Base-by-base conservation (phyloP, 495 filamentous ascomycete genomes). In the Aspergillus incahuasiensis region DNA sequence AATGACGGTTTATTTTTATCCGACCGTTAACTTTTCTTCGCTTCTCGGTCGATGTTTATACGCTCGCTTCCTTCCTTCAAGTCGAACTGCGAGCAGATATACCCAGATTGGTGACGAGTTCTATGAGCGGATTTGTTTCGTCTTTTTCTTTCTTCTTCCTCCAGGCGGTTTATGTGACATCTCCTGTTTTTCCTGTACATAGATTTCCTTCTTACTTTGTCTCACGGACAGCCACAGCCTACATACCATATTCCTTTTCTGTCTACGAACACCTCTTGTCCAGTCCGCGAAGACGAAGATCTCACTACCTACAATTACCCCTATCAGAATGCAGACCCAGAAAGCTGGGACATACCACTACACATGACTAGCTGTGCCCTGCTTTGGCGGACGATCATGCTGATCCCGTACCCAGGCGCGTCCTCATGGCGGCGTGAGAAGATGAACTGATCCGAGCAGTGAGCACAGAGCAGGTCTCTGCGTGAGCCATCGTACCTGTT, bases 81-180 rank as follows among this genome's bases (percentile, higher is more conserved):
- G 47, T 38, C 30, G 18, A 49, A 8, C 34, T 40, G 24, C 18
- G 11, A 50, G 48, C 48, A 39, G 21, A 50, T 35, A 50, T 50
- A 50, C 48, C 48, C 48, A 40, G 16, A 13, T 40, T 25, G 34
- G 48, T 34, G 34, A 50, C 34, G 48, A 50, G 30, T 19, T 39
- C 6, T 39, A 50, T 50, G 48, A 50, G 34, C 28, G 15, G 38
- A 40, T 40, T 18, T n/a, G 12, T 40, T 16, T 40, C 38, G 8
- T 16, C 38, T n/a, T 40, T 40, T 40, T 18, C 13, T 12, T 40
- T 40, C 18, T 18, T 18, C 3, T 6, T 18, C 5, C 15, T 40
- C 4, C 38, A 6, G n/a, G 38, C 5, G 38, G 38, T 40, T 40
- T 40, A 40, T 40, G 38, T 40, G 38, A 18, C 12, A 40, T 40